Base-by-base conservation (phyloP, 805 yeast species). In the Monosporozyma siamensis region DNA sequence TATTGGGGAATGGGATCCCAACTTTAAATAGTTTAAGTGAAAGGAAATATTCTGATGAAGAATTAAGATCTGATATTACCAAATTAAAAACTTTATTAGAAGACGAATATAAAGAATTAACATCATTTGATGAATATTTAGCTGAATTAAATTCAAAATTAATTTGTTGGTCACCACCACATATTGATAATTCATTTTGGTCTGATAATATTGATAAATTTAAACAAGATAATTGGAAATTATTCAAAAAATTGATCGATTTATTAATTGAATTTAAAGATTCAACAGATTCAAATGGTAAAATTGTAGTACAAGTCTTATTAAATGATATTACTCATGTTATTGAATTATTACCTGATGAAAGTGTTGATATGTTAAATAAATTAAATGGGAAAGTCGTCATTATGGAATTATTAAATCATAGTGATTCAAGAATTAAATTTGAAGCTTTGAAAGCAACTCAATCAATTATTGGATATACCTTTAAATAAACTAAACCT, bases 391-490 rank as follows among this genome's bases (percentile, higher is more conserved):
- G 82, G 50, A 92, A 92, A 70, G 68, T 82, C 18, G 76, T 78
- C 61, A 77, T 92, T 44, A 90, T 92, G 97, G 75, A 75, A 47
- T 70, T 88, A 49, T 79, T 92, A 78, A 78, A 76, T 55, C 77
- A 80, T 44, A 75, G 80, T 34, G 89, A 88, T 61, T 74, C 89
- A 18, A 92, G 86, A 58, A 89, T 92, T 51, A 85, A 90, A 60
- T 92, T 82, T 60, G 96, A 90, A 68, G 97, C 97, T 2, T 74
- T 92, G 58, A 86, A 85, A 63, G 88, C 97, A 4, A 86, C 96
- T n/a, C 98, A 92, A 68, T 75, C 81, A 44, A 77, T 92, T 54
- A 94, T 92, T 42, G 87, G 95, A 3, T 87, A 86, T 56, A 72
- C 82, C n/a, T 75, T 82, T 51, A 47, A 47, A 36, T 47, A 36